These are phyloP conservation scores for Marchantia polymorpha DNA, from an alignment of 225 moss, liverwort and hornwort genomes.

Conservation along the genomic window DNA sequence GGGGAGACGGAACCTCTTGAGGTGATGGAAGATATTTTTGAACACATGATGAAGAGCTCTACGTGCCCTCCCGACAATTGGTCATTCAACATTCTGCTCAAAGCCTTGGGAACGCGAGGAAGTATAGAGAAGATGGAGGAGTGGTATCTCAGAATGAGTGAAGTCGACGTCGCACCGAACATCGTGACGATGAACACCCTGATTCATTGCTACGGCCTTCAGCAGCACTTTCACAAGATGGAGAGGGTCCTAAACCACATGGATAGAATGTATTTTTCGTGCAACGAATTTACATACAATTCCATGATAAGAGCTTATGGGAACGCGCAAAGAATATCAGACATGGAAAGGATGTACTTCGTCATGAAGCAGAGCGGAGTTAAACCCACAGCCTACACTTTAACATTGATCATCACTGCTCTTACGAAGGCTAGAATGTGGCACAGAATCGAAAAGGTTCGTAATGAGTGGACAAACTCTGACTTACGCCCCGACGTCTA, in stretches of 20 bases:
- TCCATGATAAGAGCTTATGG: conserved; percentile 61
- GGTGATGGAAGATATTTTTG: conserved; percentile 58
- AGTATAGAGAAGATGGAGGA: conserved; percentile 65
- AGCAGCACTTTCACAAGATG: conserved; percentile 60
- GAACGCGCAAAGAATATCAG: conserved; percentile 57
- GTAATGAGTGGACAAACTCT: conserved; percentile 66
- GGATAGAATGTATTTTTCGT: conserved; percentile 49
- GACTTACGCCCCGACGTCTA: conserved; percentile 62
- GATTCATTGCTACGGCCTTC: conserved; percentile 62
- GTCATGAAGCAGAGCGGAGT: conserved; percentile 67
- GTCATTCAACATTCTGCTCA: conserved; percentile 73
- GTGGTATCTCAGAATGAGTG: conserved; percentile 57
- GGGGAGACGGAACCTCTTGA: conserved; percentile 60
- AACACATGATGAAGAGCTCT: conserved; percentile 35
- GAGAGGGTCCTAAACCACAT: conserved; percentile 63
- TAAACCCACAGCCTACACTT: conserved; percentile 64
- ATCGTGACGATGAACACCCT: conserved; percentile 61
- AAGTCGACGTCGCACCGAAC: conserved; percentile 51
- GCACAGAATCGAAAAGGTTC: conserved; percentile 65
- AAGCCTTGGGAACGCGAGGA: conserved; percentile 56
- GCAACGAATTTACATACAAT: conserved; percentile 59
- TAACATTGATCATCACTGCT: conserved; percentile 60
- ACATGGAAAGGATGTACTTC: conserved; percentile 58
- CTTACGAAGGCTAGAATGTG: conserved; percentile 55
- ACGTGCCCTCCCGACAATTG: conserved; percentile 53